Base-by-base conservation (phyloP, 352 stramenopile genomes). In the Phytophthora ramorum region DNA sequence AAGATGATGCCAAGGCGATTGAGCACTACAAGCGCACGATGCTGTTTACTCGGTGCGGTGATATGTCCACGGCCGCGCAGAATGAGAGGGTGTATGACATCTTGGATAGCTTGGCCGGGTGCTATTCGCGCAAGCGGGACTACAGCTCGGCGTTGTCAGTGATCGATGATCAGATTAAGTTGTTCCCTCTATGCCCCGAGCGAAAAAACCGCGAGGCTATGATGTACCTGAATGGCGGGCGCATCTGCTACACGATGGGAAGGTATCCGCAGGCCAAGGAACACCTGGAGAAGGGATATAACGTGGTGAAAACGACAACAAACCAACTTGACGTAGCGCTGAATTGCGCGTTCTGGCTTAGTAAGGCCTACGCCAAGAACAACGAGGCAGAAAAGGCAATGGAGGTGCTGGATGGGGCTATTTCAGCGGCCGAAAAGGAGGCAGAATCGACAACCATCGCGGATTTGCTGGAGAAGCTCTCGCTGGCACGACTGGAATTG, bases 21-120 rank as follows among this genome's bases (percentile, higher is more conserved):
- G 74, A 85, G 43, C 81, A 90, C 59, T 92, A 87, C 46, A 79
- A 77, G 26, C 68, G 63, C n/a, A 81, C 84, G 2, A 79, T 91
- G 34, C 24, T 81, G 34, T 63, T 83, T 20, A 69, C 66, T 45
- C 63, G 66, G 30, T 83, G 66, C 50, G 44, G 58, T 5, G 45
- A 37, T 12, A 83, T 73, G 28, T 60, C 63, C 10, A 57, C 66
- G 6, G 43, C 69, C 14, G 59, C 70, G 16, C 74, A 79, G 20
- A 75, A 81, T 28, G 81, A 92, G 43, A 77, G 84, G 9, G 61
- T 83, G 6, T 92, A 78, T 35, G 81, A 92, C 51, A 63, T 92
- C 19, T 43, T 88, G 41, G 81, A 89, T 17, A 82, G 76, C 20
- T 46, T 87, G 22, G 75, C 80, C 7, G 68, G 69, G 8, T 87